Evolutionary conservation across 148 eudicot species (phyloP), one percentile per base, ranked within the genome.

Genomic region (Vaccinium macrocarpon): DNA sequence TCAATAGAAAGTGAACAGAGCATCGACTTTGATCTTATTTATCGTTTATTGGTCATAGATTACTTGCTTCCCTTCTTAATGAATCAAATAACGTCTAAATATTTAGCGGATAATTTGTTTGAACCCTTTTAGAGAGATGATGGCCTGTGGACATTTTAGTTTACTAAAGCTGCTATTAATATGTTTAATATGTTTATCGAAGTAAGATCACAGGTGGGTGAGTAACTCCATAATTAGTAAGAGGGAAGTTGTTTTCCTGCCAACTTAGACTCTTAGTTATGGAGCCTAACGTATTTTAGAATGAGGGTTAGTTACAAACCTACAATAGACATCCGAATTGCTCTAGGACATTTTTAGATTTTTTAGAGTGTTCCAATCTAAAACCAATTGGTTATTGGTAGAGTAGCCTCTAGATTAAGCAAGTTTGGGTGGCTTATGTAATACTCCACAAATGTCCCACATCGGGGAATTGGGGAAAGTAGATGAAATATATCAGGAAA

Each of bases 191-290:
- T 78, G 51, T 49, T 84, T 13, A 38, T 48, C 50, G 48, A 48
- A 29, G 12, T 76, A 27, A 8, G n/a, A 29, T 84, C n/a, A 32
- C 38, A 64, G 49, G n/a, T 29, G 82, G 29, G 42, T 5, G 68
- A 21, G 42, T 35, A 27, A 50, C 48, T 78, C 78, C n/a, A 49
- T 13, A 81, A 64, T 29, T 29, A 29, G 32, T 5, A 61, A 38
- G 38, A 49, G 73, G 86, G 15, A 78, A 78, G 82, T 49, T 64
- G 71, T 64, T 64, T 62, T 64, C 4, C 1, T 8, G 23, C 71
- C 71, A 16, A 57, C 62, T 57, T 64, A 23, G 71, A 64, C 13
- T 0, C n/a, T 10, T 23, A 70, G 75, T 70, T 56, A 8, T 64
- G 8, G 29, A 64, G 70, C 70, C 27, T 64, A n/a, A 64, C 29